Base-by-base conservation (phyloP, 495 filamentous ascomycete genomes). In the Daldinia decipiens region DNA sequence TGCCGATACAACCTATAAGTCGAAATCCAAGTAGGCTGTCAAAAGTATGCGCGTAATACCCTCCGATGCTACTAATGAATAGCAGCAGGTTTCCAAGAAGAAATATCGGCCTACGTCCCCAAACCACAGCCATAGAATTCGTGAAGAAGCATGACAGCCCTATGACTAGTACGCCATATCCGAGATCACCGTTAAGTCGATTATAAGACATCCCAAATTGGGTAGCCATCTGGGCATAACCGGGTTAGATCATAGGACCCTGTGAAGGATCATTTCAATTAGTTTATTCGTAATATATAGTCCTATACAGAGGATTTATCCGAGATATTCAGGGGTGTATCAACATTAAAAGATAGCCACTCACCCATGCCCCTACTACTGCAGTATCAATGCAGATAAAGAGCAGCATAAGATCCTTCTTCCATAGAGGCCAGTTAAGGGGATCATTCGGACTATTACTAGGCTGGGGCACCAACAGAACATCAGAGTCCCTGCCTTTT, bases 21-120 rank as follows among this genome's bases (percentile, higher is more conserved):
- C 79, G 72, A n/a, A 69, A 73, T 11, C 70, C 78, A 13, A 80
- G 73, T 1, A 80, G 54, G 12, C 79, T 82, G 2, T 59, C 59
- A 64, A 85, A 87, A 13, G 76, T 77, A 36, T 79, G 80, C 1
- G 84, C 78, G 13, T 79, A 80, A 9, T 80, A 82, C 0, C 81
- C 83, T 76, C 84, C 83, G 31, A 86, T 79, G 56, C 79, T 82
- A 8, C 84, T 82, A 8, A 83, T 78, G 70, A 88, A 83, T 31
- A 87, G 68, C 1, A 87, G 76, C 4, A 85, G 55, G 29, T 82
- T 86, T 13, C 83, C 81, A n/a, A 84, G 67, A 3, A 88, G 73
- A 68, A 88, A 89, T 0, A 89, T 76, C 0, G 86, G 85, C 0
- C 87, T 80, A 67, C 87, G 87, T 2, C 87, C 87, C 76, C 82